Percentiles rank a stretch among this genome's conserved stretches.
These are phyloP conservation scores for Boehmeria nivea DNA, from an alignment of 306 rosid species.

Conservation along the genomic window DNA sequence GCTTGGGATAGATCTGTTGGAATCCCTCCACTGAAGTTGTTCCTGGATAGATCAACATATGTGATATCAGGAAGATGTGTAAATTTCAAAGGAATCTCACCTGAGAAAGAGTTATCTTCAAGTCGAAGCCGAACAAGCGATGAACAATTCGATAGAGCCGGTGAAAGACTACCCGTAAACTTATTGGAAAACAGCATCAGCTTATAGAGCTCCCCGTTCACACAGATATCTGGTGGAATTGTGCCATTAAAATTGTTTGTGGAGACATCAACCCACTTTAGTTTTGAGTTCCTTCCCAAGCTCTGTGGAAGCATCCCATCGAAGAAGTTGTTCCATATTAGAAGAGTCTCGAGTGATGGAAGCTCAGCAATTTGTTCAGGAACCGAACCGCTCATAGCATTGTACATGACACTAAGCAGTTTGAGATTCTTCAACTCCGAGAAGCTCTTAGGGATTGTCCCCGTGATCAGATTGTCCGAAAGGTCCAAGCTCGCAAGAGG, in stretches of 20 bases:
- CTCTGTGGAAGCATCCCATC: constrained; percentile 60
- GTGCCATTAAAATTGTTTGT: constrained; percentile 60
- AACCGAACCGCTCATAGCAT: constrained; percentile 71
- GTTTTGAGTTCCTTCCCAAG: constrained; percentile 69
- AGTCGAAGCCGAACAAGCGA: constrained; percentile 85
- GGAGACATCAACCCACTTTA: constrained; percentile 83
- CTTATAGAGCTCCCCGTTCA: constrained; percentile 45
- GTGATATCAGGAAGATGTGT: constrained; percentile 50
- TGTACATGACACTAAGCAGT: constrained; percentile 75
- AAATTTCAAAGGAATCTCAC: constrained; percentile 57
- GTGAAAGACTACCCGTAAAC: constrained; percentile 53
- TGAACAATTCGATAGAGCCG: constrained; percentile 64
- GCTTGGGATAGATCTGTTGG: constrained; percentile 65
- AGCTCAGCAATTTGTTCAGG: constrained; percentile 65
- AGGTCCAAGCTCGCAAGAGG: constrained; percentile 64
- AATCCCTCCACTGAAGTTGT: constrained; percentile 72
- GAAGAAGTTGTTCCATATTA: constrained; percentile 75
- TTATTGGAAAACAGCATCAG: constrained; percentile 80
- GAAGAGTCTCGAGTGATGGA: constrained; percentile 80
- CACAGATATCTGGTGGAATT: constrained; percentile 69
- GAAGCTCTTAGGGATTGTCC: constrained; percentile 73
- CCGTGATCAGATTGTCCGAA: constrained; percentile 74
- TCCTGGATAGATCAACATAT: constrained; percentile 65
- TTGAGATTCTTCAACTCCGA: constrained; percentile 57
- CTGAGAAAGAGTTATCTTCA: constrained; percentile 72